Percentiles rank a stretch among this genome's conserved stretches.
Conservation (phyloP, 225 moss, liverwort and hornwort genomes). For the Thuidium tamariscinum region DNA sequence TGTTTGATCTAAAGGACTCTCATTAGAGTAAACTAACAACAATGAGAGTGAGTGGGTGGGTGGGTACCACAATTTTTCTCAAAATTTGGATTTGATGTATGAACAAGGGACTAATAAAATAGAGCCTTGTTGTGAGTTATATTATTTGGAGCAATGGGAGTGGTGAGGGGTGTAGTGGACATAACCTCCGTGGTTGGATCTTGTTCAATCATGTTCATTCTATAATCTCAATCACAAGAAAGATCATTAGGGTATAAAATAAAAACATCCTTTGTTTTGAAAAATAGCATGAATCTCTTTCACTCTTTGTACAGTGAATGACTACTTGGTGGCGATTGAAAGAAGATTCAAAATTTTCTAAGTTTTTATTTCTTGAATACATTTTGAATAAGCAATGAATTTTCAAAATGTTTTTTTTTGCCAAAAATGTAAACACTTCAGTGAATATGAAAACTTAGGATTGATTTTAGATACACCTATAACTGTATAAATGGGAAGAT, state of each 20-base stretch:
- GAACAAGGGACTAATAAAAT: neutral
- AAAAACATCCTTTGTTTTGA: neutral
- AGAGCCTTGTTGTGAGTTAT: neutral
- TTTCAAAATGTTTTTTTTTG: neutral
- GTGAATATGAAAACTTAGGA: neutral
- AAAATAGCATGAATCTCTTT: neutral
- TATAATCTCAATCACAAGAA: neutral
- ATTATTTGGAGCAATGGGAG: neutral
- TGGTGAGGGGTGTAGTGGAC: neutral
- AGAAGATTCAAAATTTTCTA: neutral
- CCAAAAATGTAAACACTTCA: neutral
- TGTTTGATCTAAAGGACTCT: neutral
- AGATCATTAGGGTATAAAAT: no score
- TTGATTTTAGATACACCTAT: neutral
- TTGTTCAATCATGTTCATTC: neutral
- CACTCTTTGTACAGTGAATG: neutral
- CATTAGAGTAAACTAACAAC: neutral
- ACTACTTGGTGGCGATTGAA: no score
- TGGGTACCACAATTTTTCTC: neutral
- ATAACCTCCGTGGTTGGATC: neutral
- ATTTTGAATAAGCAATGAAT: accelerated
- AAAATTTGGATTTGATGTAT: neutral
- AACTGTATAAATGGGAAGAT: neutral
- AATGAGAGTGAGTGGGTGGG: neutral
- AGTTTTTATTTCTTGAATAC: neutral